These are phyloP conservation scores for Cadophora malorum DNA, from an alignment of 2,329 filamentous ascomycete genomes.

Conservation along the genomic window DNA sequence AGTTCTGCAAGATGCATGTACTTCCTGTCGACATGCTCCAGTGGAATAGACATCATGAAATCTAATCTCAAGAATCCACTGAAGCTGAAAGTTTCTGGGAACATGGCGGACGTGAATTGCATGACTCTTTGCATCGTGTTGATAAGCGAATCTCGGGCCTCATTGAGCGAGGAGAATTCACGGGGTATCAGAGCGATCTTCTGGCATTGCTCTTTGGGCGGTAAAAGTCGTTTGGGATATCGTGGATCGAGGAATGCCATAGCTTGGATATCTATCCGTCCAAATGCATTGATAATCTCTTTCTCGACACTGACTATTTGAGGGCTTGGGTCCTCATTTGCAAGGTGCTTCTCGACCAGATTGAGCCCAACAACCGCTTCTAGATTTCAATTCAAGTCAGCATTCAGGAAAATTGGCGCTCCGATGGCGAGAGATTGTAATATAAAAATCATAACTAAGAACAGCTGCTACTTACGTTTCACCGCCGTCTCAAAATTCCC, in stretches of 20 bases:
- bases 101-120: conserved; percentile 13
- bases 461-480: conserved; percentile 39
- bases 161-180: not conserved
- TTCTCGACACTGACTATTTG: conserved; percentile 15
- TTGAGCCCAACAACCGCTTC: conserved; percentile 59
- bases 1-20: conserved; percentile 15
- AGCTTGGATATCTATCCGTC: conserved; percentile 23
- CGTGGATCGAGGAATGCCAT: conserved; percentile 24
- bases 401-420: no score
- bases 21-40: not conserved
- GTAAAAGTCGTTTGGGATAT: not conserved
- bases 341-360: conserved; percentile 15
- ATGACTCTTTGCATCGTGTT: not conserved
- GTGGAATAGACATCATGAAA: conserved; percentile 1
- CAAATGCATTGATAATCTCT: conserved; percentile 19
- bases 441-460: not conserved
- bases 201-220: not conserved
- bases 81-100: not conserved
- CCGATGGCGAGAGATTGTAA: no score
- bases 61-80: conserved; percentile 8
- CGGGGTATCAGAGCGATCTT: conserved; percentile 15
- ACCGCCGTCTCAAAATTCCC: conserved; percentile 66
- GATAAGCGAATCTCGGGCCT: conserved; percentile 13
- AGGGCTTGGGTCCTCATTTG: not conserved
- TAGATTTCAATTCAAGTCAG: not conserved